Conservation (phyloP, 495 filamentous ascomycete species). For the Penicillium cosmopolitanum region DNA sequence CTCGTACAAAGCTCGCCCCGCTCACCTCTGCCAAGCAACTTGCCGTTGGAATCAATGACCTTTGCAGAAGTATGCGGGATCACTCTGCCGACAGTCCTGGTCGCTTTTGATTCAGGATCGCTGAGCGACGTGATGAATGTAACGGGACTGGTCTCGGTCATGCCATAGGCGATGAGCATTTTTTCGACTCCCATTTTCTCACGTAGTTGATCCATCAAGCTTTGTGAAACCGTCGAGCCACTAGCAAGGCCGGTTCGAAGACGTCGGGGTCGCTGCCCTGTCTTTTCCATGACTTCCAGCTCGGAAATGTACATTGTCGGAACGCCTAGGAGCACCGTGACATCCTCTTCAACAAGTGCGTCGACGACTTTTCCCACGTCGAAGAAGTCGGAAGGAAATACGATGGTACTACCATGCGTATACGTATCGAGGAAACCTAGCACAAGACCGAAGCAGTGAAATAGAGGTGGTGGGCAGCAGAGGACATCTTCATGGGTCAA, state of each 20-base stretch:
- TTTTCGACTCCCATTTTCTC: constrained; percentile 22
- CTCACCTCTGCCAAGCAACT: constrained; percentile 55
- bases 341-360: constrained; percentile 62
- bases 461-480: constrained; percentile 77
- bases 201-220: constrained; percentile 21
- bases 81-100: constrained; percentile 58
- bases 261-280: constrained; percentile 11
- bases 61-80: constrained; percentile 78
- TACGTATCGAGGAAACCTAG: constrained; percentile 84
- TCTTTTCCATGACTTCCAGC: constrained; percentile 61
- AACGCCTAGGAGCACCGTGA: constrained; percentile 81
- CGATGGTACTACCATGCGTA: constrained; percentile 64
- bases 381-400: constrained; percentile 22
- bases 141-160: constrained; percentile 28
- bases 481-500: constrained; percentile 67
- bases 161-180: constrained; percentile 30
- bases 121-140: constrained; percentile 20
- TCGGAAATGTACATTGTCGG: constrained; percentile 86
- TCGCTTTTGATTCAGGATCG: constrained; percentile 18
- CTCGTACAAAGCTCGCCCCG: constrained; percentile 74
- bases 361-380: constrained; percentile 54
- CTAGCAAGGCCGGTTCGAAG: constrained; percentile 26
- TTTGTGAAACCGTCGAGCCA: constrained; percentile 22
- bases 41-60: constrained; percentile 63
- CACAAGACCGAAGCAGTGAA: constrained; percentile 85